Evolutionary conservation across 768 basidiomycete species (phyloP).

Genomic region (Trametes cubensis): DNA sequence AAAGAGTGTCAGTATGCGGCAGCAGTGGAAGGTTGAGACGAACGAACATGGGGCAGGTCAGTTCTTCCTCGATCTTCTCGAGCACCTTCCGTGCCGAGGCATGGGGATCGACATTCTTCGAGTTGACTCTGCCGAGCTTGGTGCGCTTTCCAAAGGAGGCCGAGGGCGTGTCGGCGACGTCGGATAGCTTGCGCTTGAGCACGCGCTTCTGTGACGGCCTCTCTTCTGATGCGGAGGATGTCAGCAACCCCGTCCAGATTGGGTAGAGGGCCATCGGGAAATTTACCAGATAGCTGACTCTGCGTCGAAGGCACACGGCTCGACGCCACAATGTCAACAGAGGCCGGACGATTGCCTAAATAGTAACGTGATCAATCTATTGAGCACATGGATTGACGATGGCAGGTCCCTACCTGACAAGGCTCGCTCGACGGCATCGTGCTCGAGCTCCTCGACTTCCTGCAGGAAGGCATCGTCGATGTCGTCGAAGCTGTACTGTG

Average conservation of each 20-base stretch:
- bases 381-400: too few species aligned
- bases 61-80: constrained; percentile 59
- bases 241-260: background rate
- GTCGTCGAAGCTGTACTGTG: constrained; percentile 33
- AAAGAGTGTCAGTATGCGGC: background rate
- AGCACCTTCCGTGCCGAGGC: constrained; percentile 38
- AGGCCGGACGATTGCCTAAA: too few species aligned
- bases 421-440: too few species aligned
- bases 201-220: background rate
- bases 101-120: constrained; percentile 32
- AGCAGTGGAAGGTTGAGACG: constrained; percentile 12
- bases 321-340: too few species aligned
- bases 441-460: constrained; percentile 46
- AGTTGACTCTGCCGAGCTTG: constrained; percentile 48
- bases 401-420: too few species aligned
- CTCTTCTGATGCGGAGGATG: background rate
- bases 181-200: constrained; percentile 11
- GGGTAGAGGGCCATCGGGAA: too few species aligned
- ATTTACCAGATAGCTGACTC: background rate
- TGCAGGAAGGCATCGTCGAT: constrained; percentile 30
- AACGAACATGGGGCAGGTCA: constrained; percentile 74
- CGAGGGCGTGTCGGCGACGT: background rate
- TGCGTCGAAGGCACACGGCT: background rate
- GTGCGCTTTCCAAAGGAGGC: constrained; percentile 12
- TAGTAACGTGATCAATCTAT: too few species aligned